Conservation (phyloP, 352 stramenopile species). For the Elongisporangium prolatum region DNA sequence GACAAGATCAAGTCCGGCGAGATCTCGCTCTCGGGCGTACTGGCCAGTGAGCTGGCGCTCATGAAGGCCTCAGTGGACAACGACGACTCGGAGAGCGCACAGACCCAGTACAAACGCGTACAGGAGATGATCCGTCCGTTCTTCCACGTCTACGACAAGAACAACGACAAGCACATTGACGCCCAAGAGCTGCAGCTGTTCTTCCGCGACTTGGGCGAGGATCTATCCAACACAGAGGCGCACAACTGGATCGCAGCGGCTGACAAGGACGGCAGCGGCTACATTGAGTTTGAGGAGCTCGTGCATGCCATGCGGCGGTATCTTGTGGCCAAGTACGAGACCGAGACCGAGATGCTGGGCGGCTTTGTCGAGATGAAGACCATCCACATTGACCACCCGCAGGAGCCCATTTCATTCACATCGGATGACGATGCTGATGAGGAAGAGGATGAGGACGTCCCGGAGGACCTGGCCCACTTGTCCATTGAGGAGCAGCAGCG, state of each 20-base stretch:
- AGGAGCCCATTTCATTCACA: constrained; percentile 12
- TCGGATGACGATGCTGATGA: constrained; percentile 56
- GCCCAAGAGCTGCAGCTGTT: constrained; percentile 83
- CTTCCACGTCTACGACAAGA: constrained; percentile 86
- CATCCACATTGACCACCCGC: constrained; percentile 15
- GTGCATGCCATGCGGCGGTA: constrained; percentile 65
- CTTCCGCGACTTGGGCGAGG: constrained; percentile 88
- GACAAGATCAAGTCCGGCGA: constrained; percentile 33
- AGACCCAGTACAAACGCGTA: constrained; percentile 45
- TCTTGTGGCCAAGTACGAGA: constrained; percentile 49
- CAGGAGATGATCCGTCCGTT: constrained; percentile 83
- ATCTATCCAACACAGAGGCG: constrained; percentile 57
- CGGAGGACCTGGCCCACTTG: constrained; percentile 86
- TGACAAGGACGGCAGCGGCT: constrained; percentile 79
- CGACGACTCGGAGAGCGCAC: constrained; percentile 10
- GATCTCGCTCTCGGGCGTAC: constrained; percentile 37
- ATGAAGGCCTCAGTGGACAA: constrained; percentile 32
- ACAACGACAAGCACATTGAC: constrained; percentile 76
- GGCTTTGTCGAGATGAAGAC: constrained; percentile 25
- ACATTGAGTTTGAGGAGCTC: constrained; percentile 91
- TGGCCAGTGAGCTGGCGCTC: constrained; percentile 13
- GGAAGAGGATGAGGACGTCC: constrained; percentile 88
- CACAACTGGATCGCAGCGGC: constrained; percentile 67
- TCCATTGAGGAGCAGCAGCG: constrained; percentile 88
- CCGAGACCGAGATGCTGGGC: constrained; percentile 17